A percentile compares a stretch with the other conserved stretches of the same genome.
phyloP scores from a whole-genome alignment of 306 rosid species.

The Quercus cerris region DNA sequence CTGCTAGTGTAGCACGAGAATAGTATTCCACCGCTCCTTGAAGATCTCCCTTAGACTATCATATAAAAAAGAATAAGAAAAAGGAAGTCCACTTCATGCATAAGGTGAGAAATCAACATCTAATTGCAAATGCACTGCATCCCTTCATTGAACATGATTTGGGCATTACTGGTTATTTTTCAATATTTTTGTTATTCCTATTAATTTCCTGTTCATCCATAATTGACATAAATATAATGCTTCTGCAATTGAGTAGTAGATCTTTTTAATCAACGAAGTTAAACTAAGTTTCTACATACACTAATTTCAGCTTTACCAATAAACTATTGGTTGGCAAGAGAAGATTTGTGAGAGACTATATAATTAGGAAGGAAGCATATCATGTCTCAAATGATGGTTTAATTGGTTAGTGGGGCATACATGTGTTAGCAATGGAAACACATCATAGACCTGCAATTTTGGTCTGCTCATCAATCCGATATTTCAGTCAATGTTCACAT shows the following conservation, averaged over 20 bases:
- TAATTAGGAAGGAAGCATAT: background rate
- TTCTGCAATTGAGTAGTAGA: background rate
- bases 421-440: background rate
- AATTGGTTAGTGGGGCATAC: background rate
- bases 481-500: background rate
- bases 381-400: background rate
- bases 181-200: background rate
- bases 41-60: constrained; percentile 75
- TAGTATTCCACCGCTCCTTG: constrained; percentile 73
- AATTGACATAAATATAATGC: background rate
- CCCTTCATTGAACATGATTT: background rate
- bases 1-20: constrained; percentile 57
- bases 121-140: background rate
- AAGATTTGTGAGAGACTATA: background rate
- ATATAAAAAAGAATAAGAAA: constrained; percentile 12
- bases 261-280: background rate
- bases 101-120: background rate
- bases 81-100: background rate
- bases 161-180: background rate
- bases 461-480: background rate
- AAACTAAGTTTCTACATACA: background rate
- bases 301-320: background rate
- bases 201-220: background rate
- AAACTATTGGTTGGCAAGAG: background rate
- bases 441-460: background rate